Conservation (phyloP, 148 eudicot genomes). For the Persicaria tinctoria region DNA sequence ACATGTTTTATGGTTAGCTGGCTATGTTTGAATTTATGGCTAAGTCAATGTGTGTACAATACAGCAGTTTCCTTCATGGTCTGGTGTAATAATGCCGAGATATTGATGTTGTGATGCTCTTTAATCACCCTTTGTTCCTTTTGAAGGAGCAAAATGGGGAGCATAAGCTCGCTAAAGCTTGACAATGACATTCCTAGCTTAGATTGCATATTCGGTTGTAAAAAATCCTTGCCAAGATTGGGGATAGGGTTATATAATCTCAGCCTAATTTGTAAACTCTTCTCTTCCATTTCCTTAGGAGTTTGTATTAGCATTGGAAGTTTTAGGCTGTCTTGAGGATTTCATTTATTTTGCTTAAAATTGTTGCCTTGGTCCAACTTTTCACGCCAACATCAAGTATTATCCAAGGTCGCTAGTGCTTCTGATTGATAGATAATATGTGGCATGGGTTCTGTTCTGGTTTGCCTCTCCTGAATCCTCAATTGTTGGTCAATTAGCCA, state of each 20-base stretch:
- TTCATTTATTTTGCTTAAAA: background rate
- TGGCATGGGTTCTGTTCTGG: background rate
- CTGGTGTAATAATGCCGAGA: background rate
- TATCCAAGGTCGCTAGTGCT: background rate
- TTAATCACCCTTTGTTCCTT: background rate
- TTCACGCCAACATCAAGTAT: background rate
- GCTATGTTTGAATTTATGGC: background rate
- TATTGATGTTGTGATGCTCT: background rate
- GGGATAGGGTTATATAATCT: background rate
- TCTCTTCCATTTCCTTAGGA: background rate
- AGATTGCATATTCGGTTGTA: background rate
- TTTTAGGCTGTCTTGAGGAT: background rate
- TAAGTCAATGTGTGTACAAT: background rate
- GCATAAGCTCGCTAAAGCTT: background rate
- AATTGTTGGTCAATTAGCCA: background rate
- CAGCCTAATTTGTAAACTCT: too few relatives aligned
- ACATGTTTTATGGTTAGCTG: background rate
- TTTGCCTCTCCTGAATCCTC: background rate
- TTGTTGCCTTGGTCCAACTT: background rate
- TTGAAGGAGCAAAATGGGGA: background rate
- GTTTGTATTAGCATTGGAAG: background rate
- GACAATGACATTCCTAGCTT: background rate
- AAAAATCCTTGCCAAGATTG: background rate
- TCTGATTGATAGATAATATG: background rate
- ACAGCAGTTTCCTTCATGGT: background rate